Evolutionary conservation across 257 asterid genomes (phyloP).

Genomic region (Rubia yunnanensis): DNA sequence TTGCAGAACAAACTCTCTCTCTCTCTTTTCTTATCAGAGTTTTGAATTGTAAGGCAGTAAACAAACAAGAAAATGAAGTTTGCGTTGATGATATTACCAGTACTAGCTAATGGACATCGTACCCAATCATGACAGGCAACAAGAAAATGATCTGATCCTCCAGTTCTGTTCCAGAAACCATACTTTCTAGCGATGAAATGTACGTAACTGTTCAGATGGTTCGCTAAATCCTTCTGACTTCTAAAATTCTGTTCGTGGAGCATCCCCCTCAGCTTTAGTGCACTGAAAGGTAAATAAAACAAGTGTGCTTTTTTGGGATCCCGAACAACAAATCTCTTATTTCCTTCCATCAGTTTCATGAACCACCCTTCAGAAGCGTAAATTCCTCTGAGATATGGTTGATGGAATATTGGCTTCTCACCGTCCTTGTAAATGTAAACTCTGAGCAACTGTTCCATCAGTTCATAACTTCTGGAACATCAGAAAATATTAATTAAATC

Average conservation of each 20-base stretch:
- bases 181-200: conserved; percentile 31
- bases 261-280: conserved; percentile 27
- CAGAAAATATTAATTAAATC: background rate
- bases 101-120: conserved; percentile 14
- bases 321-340: conserved; percentile 35
- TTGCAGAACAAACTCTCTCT: no score
- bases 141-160: conserved; percentile 49
- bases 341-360: conserved; percentile 52
- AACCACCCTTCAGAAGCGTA: conserved; percentile 78
- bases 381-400: conserved; percentile 39
- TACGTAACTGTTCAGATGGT: conserved; percentile 31
- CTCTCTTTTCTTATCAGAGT: background rate
- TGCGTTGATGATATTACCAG: background rate
- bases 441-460: conserved; percentile 47
- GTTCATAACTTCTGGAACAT: conserved; percentile 44
- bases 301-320: conserved; percentile 51
- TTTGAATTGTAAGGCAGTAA: background rate
- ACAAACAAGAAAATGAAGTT: background rate
- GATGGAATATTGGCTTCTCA: conserved; percentile 52
- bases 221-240: conserved; percentile 25
- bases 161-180: conserved; percentile 49
- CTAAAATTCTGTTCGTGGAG: conserved; percentile 18
- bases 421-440: conserved; percentile 58
- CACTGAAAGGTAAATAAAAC: conserved; percentile 53
- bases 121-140: conserved; percentile 74